phyloP scores from a whole-genome alignment of 306 rosid species.

The Malus domestica region ASM211411v1 NC_041801.1:10696501-10697000 shows the following conservation, averaged over 20 bases:
- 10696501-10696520: slow-evolving; percentile 90
- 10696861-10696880: slow-evolving; percentile 65
- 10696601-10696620: slow-evolving; percentile 42
- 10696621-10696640: slow-evolving; percentile 28
- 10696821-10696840: slow-evolving; percentile 38
- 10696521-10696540: slow-evolving; percentile 36
- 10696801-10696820: slow-evolving; percentile 30
- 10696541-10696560: slow-evolving; percentile 30
- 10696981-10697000: neutral
- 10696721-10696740: slow-evolving; percentile 33
- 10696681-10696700: slow-evolving; percentile 22
- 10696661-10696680: slow-evolving; percentile 48
- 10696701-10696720: slow-evolving; percentile 32
- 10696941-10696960: neutral
- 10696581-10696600: slow-evolving; percentile 49
- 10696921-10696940: neutral
- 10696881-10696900: slow-evolving; percentile 46
- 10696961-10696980: neutral
- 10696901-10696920: slow-evolving; percentile 38
- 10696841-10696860: slow-evolving; percentile 71
- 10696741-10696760: slow-evolving; percentile 21
- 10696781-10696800: slow-evolving; percentile 19
- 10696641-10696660: slow-evolving; percentile 32
- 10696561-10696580: slow-evolving; percentile 47
- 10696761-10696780: slow-evolving; percentile 22